Base-by-base conservation (phyloP, 768 basidiomycete species). In the Tricholoma bakamatsutake region DNA sequence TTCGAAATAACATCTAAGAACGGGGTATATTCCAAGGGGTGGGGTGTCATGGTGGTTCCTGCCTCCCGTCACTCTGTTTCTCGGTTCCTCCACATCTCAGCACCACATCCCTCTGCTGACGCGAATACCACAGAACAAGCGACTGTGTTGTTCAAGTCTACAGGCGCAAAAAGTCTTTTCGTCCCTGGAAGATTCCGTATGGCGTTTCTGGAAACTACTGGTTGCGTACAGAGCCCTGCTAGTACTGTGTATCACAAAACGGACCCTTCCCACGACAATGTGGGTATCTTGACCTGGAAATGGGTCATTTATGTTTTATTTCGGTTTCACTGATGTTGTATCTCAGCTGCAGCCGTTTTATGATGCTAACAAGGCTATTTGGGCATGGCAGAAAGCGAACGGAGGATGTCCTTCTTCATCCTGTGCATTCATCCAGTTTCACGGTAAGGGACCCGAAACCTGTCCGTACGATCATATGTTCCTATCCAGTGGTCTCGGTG, bases 351-450 rank as follows among this genome's bases (percentile, higher is more conserved):
- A 81, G 60, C 75, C 75, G 1, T 79, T 79, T 53, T 72, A 73
- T 52, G 71, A 75, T 28, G 78, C 76, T 0, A 73, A 64, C 49
- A 61, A 64, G 8, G 63, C 64, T 3, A 75, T 79, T 18, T 63
- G 66, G 46, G 62, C 62, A 8, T 80, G 77, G 78, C 77, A 80
- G 56, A 61, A 66, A 8, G 52, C 52, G 9, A 60, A 67, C 28
- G 70, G 66, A 3, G 77, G 77, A 6, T 80, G 77, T 55, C 69
- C 71, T 0, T 56, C 69, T 0, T 52, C 66, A 3, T 68, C 70
- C 0, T 80, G 79, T 43, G 77, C 73, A 5, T 79, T 73, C 47
- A 67, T 80, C 18, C 78, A 81, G 52, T 58, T 81, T 31, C 78
- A 81, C 45, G 79, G 77, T 2, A 81, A 81, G 64, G 71, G 62